phyloP scores from a whole-genome alignment of 768 basidiomycete genomes.

The Termitomyces sp. region DNA sequence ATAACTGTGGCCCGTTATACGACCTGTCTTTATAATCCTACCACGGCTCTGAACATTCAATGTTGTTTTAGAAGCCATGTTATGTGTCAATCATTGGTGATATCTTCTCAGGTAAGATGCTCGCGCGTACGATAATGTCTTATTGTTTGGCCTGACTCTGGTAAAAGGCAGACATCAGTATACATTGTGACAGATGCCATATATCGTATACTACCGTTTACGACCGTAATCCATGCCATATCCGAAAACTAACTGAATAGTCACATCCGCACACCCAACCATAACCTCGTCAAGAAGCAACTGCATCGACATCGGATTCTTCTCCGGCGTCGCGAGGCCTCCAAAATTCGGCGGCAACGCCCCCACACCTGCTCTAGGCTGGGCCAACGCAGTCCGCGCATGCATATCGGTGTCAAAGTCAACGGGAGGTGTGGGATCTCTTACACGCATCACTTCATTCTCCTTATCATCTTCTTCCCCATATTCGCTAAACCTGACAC shows the following conservation, averaged over 20 bases:
- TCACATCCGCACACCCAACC: constrained; percentile 87
- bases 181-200: too few relatives aligned
- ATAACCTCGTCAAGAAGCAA: constrained; percentile 88
- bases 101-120: too few relatives aligned
- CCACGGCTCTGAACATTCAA: too few relatives aligned
- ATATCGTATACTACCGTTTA: too few relatives aligned
- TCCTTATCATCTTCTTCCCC: constrained; percentile 22
- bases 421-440: constrained; percentile 29
- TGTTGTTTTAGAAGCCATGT: too few relatives aligned
- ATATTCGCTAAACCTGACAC: constrained; percentile 14
- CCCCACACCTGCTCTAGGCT: constrained; percentile 35
- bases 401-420: constrained; percentile 63
- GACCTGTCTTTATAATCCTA: too few relatives aligned
- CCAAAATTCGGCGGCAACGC: constrained; percentile 61
- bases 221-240: too few relatives aligned
- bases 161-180: too few relatives aligned
- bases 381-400: constrained; percentile 63
- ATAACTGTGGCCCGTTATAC: too few relatives aligned
- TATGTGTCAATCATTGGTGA: too few relatives aligned
- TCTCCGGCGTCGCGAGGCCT: constrained; percentile 81
- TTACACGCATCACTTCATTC: constrained; percentile 10
- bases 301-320: constrained; percentile 95
- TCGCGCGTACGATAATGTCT: too few relatives aligned
- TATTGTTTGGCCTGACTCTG: too few relatives aligned
- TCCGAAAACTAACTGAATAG: constrained; percentile 78